Evolutionary conservation across 116 monocot genomes (phyloP).

Genomic region (Posidonia oceanica): DNA sequence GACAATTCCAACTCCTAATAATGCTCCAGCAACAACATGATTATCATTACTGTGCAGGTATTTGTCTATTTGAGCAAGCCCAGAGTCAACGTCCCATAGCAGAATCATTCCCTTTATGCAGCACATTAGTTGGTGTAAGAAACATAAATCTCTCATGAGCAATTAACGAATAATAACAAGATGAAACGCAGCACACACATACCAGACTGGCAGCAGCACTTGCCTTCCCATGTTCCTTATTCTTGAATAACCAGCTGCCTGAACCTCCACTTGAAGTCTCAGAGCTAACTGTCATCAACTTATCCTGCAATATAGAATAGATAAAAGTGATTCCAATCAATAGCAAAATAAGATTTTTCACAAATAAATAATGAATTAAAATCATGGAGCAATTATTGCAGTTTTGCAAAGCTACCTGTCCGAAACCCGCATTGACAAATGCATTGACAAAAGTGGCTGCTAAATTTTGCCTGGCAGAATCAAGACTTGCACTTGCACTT

Average conservation of each 20-base stretch:
- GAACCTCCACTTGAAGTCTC: slow-evolving; percentile 70
- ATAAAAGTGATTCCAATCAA: background rate
- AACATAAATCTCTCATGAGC: background rate
- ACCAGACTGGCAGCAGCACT: slow-evolving; percentile 99
- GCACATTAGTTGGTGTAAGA: background rate
- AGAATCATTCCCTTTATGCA: slow-evolving; percentile 84
- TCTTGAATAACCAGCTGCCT: slow-evolving; percentile 83
- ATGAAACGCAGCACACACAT: slow-evolving; percentile 6
- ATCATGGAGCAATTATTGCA: background rate
- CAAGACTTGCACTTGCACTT: slow-evolving; percentile 77
- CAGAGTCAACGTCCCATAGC: slow-evolving; percentile 94
- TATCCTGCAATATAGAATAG: slow-evolving; percentile 56
- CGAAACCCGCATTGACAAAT: slow-evolving; percentile 98
- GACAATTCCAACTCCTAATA: slow-evolving; percentile 95
- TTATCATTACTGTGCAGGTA: slow-evolving; percentile 88
- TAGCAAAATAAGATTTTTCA: background rate
- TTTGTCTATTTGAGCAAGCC: slow-evolving; percentile 89
- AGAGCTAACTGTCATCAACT: slow-evolving; percentile 75
- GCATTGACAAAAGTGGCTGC: slow-evolving; percentile 99
- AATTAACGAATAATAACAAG: background rate
- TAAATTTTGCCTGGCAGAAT: slow-evolving; percentile 93
- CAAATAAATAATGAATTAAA: background rate
- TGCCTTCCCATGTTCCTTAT: slow-evolving; percentile 98
- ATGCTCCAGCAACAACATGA: slow-evolving; percentile 89
- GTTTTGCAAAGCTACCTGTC: slow-evolving; percentile 47